Percentiles rank a stretch among this genome's conserved stretches.
Evolutionary conservation across 192 early-diverging fungal genomes (phyloP).

Genomic region (Coemansia sp.): DNA sequence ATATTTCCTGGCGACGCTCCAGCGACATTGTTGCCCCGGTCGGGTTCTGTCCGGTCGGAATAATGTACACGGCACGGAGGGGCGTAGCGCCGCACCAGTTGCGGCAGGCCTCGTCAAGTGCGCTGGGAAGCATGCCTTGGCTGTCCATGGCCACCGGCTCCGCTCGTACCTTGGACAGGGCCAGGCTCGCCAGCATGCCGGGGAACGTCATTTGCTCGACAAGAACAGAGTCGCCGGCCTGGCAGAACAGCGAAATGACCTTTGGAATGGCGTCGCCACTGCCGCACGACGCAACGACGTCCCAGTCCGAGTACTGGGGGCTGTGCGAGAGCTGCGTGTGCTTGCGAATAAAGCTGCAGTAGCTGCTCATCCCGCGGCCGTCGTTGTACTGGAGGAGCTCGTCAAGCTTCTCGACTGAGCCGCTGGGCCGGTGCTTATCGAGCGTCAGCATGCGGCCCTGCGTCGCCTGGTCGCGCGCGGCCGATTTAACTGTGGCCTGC

Average conservation of each 20-base stretch:
- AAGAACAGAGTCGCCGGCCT: slow-evolving; percentile 54
- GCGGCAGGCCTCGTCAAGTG: slow-evolving; percentile 49
- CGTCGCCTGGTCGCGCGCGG: slow-evolving; percentile 4
- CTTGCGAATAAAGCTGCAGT: slow-evolving; percentile 47
- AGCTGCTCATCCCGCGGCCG: slow-evolving; percentile 49
- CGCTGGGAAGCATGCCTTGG: slow-evolving; percentile 59
- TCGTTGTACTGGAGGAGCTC: slow-evolving; percentile 58
- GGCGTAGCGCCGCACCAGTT: slow-evolving; percentile 46
- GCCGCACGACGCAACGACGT: slow-evolving; percentile 56
- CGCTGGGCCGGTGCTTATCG: slow-evolving; percentile 6
- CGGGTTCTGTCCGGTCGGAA: slow-evolving; percentile 86
- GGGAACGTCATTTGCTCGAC: slow-evolving; percentile 61
- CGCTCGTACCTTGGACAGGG: slow-evolving; percentile 39
- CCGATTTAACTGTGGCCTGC: slow-evolving; percentile 43
- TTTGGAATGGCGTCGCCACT: slow-evolving; percentile 56
- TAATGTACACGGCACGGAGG: slow-evolving; percentile 59
- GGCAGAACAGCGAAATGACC: slow-evolving; percentile 50
- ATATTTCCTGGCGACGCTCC: slow-evolving; percentile 71
- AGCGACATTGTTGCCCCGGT: slow-evolving; percentile 76
- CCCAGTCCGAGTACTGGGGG: slow-evolving; percentile 58
- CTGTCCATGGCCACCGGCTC: slow-evolving; percentile 52
- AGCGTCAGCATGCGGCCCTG: slow-evolving; percentile 26
- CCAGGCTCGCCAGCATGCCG: slow-evolving; percentile 48
- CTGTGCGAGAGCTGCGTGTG: slow-evolving; percentile 43
- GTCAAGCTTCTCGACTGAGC: slow-evolving; percentile 23